Percentiles rank a stretch among this genome's conserved stretches.
These are phyloP conservation scores for Graphiopsis chlorocephala DNA, from an alignment of 2,329 filamentous ascomycete species.

Conservation along the genomic window DNA sequence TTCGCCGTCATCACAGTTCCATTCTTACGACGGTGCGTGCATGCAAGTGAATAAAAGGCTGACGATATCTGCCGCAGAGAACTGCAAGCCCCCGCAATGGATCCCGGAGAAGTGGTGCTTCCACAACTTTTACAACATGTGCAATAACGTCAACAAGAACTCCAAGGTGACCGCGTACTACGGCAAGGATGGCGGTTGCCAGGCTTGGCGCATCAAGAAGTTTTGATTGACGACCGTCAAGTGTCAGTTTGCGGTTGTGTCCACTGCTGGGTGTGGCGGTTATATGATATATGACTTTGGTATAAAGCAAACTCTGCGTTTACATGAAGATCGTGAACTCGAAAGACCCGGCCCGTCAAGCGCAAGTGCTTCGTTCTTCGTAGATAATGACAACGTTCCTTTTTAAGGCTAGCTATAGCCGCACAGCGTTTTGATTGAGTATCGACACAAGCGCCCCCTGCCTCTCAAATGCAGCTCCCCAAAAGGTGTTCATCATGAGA, in stretches of 20 bases:
- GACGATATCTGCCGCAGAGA: background rate
- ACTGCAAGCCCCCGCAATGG: slow-evolving; percentile 21
- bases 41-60: background rate
- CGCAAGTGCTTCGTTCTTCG: too few species aligned
- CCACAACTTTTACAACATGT: slow-evolving; percentile 22
- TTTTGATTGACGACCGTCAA: background rate
- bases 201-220: slow-evolving; percentile 18
- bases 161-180: slow-evolving; percentile 4
- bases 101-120: slow-evolving; percentile 23
- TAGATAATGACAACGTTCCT: too few species aligned
- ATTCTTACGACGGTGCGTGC: background rate
- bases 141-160: slow-evolving; percentile 16
- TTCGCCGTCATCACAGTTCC: background rate
- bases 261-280: background rate
- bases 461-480: too few species aligned
- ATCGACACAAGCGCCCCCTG: too few species aligned
- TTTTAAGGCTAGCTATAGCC: too few species aligned
- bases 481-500: too few species aligned
- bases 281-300: background rate
- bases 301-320: too few species aligned
- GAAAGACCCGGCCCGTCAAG: too few species aligned
- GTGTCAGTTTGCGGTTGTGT: background rate
- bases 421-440: too few species aligned
- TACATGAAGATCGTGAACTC: too few species aligned
- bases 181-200: slow-evolving; percentile 18